phyloP scores from a whole-genome alignment of 129 eudicot genomes.

The Kitagawia praeruptora region DNA sequence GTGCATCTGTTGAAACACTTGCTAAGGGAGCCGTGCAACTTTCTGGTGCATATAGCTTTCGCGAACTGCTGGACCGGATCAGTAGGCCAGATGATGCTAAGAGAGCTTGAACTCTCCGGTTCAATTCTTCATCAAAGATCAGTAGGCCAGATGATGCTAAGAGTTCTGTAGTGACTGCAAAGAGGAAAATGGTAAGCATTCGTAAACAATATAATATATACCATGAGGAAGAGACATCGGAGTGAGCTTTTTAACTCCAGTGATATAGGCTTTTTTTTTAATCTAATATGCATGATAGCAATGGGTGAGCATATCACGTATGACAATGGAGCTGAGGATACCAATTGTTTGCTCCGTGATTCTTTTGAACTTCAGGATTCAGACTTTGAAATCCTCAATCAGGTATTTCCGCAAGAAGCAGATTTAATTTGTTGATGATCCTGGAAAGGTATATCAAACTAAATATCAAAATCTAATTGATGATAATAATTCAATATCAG shows the following conservation, averaged over 20 bases:
- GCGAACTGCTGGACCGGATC: slow-evolving; percentile 68
- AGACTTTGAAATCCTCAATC: slow-evolving; percentile 54
- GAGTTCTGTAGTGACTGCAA: slow-evolving; percentile 36
- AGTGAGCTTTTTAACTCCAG: slow-evolving; percentile 42
- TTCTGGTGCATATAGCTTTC: slow-evolving; percentile 61
- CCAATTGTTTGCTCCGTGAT: slow-evolving; percentile 27
- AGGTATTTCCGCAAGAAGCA: slow-evolving; percentile 52
- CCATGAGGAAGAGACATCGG: slow-evolving; percentile 56
- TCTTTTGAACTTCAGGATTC: slow-evolving; percentile 53
- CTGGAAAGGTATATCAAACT: slow-evolving; percentile 21
- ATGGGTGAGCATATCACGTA: slow-evolving; percentile 27
- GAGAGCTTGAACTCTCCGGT: slow-evolving; percentile 62
- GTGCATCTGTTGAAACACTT: slow-evolving; percentile 94
- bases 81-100: too few species aligned
- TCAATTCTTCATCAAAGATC: slow-evolving; percentile 40
- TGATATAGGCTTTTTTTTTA: slow-evolving; percentile 52
- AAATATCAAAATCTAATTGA: slow-evolving; percentile 31
- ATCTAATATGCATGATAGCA: slow-evolving; percentile 43
- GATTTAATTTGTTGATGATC: slow-evolving; percentile 28
- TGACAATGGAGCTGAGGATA: slow-evolving; percentile 31
- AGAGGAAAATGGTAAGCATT: slow-evolving; percentile 59
- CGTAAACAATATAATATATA: slow-evolving; percentile 60
- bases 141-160: slow-evolving; percentile 35
- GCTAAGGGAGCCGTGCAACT: slow-evolving; percentile 87
- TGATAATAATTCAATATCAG: slow-evolving; percentile 32